Percentiles rank a stretch among this genome's conserved stretches.
Evolutionary conservation across 1,284 basidiomycete species (phyloP).

Genomic region (Ustilago sp.): DNA sequence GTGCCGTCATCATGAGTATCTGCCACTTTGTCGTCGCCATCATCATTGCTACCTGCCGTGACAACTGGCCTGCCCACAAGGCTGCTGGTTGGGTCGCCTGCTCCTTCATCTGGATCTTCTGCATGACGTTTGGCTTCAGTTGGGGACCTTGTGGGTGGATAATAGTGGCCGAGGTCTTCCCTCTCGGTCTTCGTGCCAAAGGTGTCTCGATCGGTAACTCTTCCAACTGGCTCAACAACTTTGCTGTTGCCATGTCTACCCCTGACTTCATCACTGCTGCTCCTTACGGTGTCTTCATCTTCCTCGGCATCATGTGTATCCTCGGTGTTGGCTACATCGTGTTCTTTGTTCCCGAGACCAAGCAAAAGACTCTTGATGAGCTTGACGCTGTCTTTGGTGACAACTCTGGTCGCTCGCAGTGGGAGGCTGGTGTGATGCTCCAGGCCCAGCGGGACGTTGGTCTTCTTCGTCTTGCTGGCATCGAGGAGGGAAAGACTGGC

Average conservation of each 20-base stretch:
- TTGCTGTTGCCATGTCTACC: constrained; percentile 71
- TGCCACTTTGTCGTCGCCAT: constrained; percentile 80
- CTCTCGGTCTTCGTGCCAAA: constrained; percentile 84
- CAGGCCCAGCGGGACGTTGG: constrained; percentile 53
- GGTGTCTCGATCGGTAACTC: constrained; percentile 86
- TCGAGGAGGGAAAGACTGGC: constrained; percentile 42
- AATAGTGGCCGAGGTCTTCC: constrained; percentile 83
- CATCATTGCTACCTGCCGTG: constrained; percentile 72
- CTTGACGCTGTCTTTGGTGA: constrained; percentile 70
- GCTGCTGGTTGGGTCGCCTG: constrained; percentile 73
- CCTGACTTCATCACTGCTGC: constrained; percentile 47
- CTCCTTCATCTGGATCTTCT: constrained; percentile 81
- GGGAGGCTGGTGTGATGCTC: constrained; percentile 49
- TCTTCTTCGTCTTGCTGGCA: constrained; percentile 49
- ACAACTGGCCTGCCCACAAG: constrained; percentile 74
- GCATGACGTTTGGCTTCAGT: constrained; percentile 81
- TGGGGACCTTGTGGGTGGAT: constrained; percentile 86
- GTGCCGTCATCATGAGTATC: constrained; percentile 78
- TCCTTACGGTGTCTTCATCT: constrained; percentile 75
- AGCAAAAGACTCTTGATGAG: constrained; percentile 80
- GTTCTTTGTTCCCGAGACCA: constrained; percentile 79
- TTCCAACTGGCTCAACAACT: constrained; percentile 85
- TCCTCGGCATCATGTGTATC: constrained; percentile 77
- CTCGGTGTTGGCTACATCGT: constrained; percentile 73
- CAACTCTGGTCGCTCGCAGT: constrained; percentile 49